Percentiles rank a stretch among this genome's conserved stretches.
Evolutionary conservation across 331 rosid genomes (phyloP).

Genomic region (Cydonia oblonga): DNA sequence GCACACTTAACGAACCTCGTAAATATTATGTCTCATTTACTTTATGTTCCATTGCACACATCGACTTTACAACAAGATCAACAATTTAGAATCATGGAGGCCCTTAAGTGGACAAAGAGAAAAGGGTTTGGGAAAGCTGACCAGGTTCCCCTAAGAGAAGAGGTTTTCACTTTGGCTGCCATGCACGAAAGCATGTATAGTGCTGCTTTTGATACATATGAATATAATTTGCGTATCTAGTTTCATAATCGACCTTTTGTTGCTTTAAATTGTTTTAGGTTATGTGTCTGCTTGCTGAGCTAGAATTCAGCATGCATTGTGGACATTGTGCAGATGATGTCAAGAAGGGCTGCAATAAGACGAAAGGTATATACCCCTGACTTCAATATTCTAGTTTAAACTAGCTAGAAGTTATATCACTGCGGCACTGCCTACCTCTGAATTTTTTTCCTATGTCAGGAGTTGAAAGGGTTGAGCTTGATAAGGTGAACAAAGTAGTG

Average conservation of each 20-base stretch:
- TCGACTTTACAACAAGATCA: no score
- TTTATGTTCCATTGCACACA: no score
- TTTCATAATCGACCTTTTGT: not conserved
- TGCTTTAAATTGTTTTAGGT: not conserved
- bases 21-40: no score
- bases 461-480: constrained; percentile 18
- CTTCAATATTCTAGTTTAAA: not conserved
- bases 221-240: not conserved
- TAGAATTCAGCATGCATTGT: not conserved
- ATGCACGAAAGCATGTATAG: not conserved
- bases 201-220: not conserved
- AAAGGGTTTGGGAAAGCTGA: not conserved
- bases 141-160: not conserved
- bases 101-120: not conserved
- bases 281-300: not conserved
- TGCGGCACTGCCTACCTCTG: not conserved
- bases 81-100: not conserved
- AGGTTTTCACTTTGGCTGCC: not conserved
- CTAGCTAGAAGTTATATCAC: not conserved
- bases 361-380: not conserved
- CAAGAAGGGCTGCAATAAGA: not conserved
- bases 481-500: constrained; percentile 7
- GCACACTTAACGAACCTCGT: no score
- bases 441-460: constrained; percentile 1
- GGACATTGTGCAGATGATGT: not conserved